Conservation (phyloP, 176 grass and related monocot species). For the Alopecurus myosuroides region DNA sequence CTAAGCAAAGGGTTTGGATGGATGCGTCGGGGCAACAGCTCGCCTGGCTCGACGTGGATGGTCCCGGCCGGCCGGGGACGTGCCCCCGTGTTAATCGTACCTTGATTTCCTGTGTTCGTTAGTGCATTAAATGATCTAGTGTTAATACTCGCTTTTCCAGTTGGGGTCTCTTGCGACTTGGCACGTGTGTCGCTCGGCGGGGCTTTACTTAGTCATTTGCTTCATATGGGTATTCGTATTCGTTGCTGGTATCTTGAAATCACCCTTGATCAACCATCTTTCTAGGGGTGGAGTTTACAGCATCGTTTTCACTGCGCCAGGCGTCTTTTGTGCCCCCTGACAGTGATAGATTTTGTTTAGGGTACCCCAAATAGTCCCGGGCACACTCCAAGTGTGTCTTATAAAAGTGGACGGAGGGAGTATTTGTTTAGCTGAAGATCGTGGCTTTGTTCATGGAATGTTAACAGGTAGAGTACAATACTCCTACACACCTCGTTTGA, state of each 20-base stretch:
- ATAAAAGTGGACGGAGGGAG: no score
- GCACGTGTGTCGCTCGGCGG: not conserved
- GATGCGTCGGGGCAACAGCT: not conserved
- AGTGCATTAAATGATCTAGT: slow-evolving; percentile 26
- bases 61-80: no score
- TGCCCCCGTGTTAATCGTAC: not conserved
- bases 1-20: not conserved
- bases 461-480: no score
- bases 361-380: no score
- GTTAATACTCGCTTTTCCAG: slow-evolving; percentile 16
- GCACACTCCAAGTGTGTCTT: no score
- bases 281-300: not conserved
- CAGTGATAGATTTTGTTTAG: no score
- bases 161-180: not conserved
- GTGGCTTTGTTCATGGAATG: no score
- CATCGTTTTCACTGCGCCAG: not conserved
- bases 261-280: not conserved
- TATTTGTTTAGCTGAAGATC: no score
- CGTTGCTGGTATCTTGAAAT: not conserved
- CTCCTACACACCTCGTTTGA: no score
- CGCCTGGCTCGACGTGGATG: not conserved
- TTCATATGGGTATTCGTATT: not conserved
- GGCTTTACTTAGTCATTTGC: not conserved
- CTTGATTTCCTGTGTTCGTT: not conserved
- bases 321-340: not conserved